phyloP scores from a whole-genome alignment of 2,329 filamentous ascomycete species.

The Diaporthe caulivora region DNA sequence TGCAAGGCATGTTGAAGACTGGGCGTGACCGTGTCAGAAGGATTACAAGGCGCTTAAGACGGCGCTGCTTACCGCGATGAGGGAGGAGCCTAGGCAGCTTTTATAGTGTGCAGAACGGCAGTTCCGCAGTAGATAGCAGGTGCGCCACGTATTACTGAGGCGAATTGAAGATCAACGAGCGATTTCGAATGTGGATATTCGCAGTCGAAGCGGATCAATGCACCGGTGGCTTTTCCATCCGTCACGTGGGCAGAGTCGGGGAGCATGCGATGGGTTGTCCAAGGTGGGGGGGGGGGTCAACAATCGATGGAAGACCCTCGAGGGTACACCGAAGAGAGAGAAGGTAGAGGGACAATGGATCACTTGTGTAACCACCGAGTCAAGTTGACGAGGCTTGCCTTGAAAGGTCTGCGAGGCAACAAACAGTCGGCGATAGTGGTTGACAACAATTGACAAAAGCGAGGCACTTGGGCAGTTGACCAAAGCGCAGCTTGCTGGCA shows the following conservation, averaged over 20 bases:
- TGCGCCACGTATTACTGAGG: no score
- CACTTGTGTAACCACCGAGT: neutral
- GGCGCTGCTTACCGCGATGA: neutral
- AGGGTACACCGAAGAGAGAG: neutral
- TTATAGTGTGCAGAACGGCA: neutral
- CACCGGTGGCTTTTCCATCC: neutral
- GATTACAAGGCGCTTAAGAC: no score
- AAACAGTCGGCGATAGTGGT: neutral
- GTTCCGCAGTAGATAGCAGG: neutral
- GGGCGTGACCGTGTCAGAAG: neutral
- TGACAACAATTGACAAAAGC: neutral
- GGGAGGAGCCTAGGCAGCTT: neutral
- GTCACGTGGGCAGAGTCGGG: neutral
- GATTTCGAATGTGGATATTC: neutral
- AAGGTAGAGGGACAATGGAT: neutral
- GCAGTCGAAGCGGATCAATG: neutral
- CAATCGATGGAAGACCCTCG: neutral
- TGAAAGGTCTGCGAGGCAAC: neutral
- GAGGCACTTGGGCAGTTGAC: neutral
- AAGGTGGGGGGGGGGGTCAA: no score
- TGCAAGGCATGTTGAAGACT: constrained; percentile 11
- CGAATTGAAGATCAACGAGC: neutral
- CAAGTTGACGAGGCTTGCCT: neutral
- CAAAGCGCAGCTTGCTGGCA: neutral
- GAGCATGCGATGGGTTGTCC: no score